Evolutionary conservation across 2,329 filamentous ascomycete genomes (phyloP).

Genomic region (Berkeleyomyces rouxiae): DNA sequence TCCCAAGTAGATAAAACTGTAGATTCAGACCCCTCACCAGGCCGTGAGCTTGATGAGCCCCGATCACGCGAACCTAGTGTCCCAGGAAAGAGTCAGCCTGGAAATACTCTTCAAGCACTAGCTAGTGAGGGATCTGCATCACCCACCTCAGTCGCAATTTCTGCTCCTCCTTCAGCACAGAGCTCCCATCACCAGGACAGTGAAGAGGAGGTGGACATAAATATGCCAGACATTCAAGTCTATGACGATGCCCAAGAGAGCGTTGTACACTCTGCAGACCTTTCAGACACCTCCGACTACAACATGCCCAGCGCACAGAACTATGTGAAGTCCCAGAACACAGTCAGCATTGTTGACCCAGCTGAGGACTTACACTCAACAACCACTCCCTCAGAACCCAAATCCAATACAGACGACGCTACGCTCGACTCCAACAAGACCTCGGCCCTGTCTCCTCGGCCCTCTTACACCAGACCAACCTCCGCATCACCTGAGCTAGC

Average conservation of each 20-base stretch:
- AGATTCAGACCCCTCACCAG: not conserved
- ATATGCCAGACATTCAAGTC: not conserved
- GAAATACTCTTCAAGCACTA: too few relatives aligned
- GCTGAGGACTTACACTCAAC: not conserved
- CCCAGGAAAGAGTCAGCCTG: too few relatives aligned
- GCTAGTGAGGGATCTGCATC: too few relatives aligned
- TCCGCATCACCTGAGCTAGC: not conserved
- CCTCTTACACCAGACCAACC: not conserved
- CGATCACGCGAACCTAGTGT: too few relatives aligned
- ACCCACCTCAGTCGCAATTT: too few relatives aligned
- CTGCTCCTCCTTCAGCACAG: not conserved
- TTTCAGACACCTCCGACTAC: not conserved
- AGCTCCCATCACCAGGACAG: not conserved
- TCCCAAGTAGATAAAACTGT: not conserved
- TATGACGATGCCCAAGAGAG: not conserved
- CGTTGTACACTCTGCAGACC: not conserved
- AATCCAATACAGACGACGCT: not conserved
- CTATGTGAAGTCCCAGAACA: not conserved
- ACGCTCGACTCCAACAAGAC: not conserved
- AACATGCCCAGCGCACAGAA: not conserved
- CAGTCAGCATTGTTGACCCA: not conserved
- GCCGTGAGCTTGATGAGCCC: too few relatives aligned
- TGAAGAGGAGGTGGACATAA: not conserved
- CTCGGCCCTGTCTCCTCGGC: not conserved
- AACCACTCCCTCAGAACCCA: not conserved